A percentile compares a stretch with the other conserved stretches of the same genome.
Evolutionary conservation across 1,139 yeast genomes (phyloP).

Genomic region (Debaryomycetaceae sp.): DNA sequence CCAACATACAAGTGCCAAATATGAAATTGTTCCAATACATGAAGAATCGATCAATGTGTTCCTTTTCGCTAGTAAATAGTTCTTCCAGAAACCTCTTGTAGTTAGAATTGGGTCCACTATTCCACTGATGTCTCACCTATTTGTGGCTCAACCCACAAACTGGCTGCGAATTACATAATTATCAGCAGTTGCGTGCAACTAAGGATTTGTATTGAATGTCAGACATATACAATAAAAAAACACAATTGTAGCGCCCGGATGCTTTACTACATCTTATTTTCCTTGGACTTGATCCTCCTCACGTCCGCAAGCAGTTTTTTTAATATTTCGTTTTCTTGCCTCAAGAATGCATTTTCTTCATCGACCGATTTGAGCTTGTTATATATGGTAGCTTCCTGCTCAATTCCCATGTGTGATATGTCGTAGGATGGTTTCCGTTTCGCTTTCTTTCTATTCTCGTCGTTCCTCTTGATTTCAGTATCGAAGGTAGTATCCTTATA

Average conservation of each 20-base stretch:
- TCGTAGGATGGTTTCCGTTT: conserved; percentile 6
- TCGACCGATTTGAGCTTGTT: neutral
- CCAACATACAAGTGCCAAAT: neutral
- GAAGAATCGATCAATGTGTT: neutral
- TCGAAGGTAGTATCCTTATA: neutral
- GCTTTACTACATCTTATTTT: neutral
- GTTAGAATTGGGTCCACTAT: no score
- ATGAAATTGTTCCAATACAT: neutral
- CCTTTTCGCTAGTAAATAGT: no score
- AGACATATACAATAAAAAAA: neutral
- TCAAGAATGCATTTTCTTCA: conserved; percentile 4
- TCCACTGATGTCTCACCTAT: neutral
- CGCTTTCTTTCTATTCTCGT: conserved; percentile 1
- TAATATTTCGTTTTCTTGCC: conserved; percentile 6
- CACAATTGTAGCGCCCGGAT: neutral
- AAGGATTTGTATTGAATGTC: no score
- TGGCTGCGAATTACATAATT: conserved; percentile 2
- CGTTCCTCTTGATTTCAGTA: neutral
- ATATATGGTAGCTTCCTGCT: neutral
- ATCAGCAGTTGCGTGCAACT: neutral
- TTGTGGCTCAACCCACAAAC: conserved; percentile 1
- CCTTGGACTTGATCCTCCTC: neutral
- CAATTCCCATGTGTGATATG: neutral
- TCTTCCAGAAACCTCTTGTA: no score
- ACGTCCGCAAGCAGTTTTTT: neutral